Evolutionary conservation across 805 yeast genomes (phyloP), one percentile per base, ranked within the genome.

Genomic region (Tetrapisispora nanseiensis): DNA sequence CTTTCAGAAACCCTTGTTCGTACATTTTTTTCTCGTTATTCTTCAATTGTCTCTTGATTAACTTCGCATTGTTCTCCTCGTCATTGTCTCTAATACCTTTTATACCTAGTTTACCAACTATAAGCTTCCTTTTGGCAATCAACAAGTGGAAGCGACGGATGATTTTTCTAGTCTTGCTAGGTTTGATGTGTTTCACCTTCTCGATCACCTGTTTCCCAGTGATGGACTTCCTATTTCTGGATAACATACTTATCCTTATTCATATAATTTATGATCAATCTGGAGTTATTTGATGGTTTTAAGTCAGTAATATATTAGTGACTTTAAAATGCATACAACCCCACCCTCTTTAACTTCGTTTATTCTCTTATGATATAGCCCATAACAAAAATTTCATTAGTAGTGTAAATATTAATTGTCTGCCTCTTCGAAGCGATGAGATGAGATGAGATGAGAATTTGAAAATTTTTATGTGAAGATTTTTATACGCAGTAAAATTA

Each of bases 121-220:
- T 61, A 2, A 65, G 47, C 16, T 67, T 60, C 47, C 72, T 70
- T 46, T 75, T 71, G 50, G 81, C 84, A 43, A 80, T 70, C 13
- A 89, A 66, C 2, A 76, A 72, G 59, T 87, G 97, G 49, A 76
- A 86, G 31, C 86, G 62, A 42, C 95, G 71, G 22, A 89, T 89
- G 18, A 89, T 69, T 52, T 75, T 78, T 37, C 95, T 68, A 0
- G 95, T 82, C 51, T 76, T 69, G 34, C 72, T 70, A 3, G 86
- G 95, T 59, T 81, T 86, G 42, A 80, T 68, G 23, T 62, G 56
- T 32, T 54, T 50, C 40, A 51, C 46, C 44, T 55, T 55, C 35
- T 61, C 62, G 21, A 62, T 59, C 34, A 56, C 54, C 3, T 45
- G 43, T 30, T 49, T 51, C 20, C 70, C 69, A 12, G 66, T 62